Conservation (phyloP, 2,329 filamentous ascomycete species). For the Hymenoscyphus albidus region DNA sequence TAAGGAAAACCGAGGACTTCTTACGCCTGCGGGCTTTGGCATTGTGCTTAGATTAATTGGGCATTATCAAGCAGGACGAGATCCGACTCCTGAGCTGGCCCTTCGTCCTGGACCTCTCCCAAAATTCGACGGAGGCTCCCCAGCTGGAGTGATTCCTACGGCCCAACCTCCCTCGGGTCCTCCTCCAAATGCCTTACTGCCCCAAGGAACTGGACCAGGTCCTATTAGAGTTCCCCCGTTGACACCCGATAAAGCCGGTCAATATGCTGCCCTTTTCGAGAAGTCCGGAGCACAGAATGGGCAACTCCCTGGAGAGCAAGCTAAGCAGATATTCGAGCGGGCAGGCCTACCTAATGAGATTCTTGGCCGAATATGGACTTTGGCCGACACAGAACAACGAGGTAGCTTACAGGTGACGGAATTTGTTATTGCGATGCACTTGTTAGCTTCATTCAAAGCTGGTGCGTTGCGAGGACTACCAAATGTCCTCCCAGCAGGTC, state of each 20-base stretch:
- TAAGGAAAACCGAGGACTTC: slow-evolving; percentile 88
- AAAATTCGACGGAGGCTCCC: slow-evolving; percentile 75
- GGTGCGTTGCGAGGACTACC: slow-evolving; percentile 77
- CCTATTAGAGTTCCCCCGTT: slow-evolving; percentile 85
- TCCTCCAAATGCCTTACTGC: slow-evolving; percentile 43
- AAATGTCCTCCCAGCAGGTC: slow-evolving; percentile 71
- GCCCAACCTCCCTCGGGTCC: slow-evolving; percentile 47
- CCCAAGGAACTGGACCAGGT: slow-evolving; percentile 57
- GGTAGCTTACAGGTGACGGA: slow-evolving; percentile 83
- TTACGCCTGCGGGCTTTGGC: slow-evolving; percentile 90
- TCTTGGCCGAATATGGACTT: slow-evolving; percentile 91
- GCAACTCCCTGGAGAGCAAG: slow-evolving; percentile 76
- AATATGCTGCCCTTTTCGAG: slow-evolving; percentile 88
- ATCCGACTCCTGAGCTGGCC: slow-evolving; percentile 77
- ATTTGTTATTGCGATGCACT: slow-evolving; percentile 97
- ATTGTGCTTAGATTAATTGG: slow-evolving; percentile 91
- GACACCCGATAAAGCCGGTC: slow-evolving; percentile 80
- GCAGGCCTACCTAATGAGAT: slow-evolving; percentile 85
- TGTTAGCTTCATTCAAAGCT: slow-evolving; percentile 86
- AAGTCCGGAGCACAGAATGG: slow-evolving; percentile 76
- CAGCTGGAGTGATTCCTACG: slow-evolving; percentile 38
- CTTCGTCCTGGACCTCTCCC: slow-evolving; percentile 84
- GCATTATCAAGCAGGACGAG: slow-evolving; percentile 84
- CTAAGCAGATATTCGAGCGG: slow-evolving; percentile 93
- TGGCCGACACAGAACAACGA: slow-evolving; percentile 89